phyloP scores from a whole-genome alignment of 768 basidiomycete species.

The Podaxis carcinomalis region DNA sequence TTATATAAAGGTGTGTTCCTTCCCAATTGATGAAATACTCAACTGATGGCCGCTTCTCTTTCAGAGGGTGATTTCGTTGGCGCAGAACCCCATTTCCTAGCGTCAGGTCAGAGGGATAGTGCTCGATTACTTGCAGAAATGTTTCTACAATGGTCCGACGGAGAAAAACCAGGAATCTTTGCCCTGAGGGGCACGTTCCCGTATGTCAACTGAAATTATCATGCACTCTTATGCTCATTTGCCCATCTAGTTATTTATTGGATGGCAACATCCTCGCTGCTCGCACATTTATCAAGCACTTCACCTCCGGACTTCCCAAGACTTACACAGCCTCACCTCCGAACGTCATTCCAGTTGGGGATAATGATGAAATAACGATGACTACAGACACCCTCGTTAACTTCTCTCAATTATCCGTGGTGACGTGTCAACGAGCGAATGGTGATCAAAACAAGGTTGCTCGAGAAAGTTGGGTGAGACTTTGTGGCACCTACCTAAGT shows the following conservation, averaged over 20 bases:
- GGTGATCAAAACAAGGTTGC: conserved; percentile 73
- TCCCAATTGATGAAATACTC: not conserved
- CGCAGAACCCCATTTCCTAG: conserved; percentile 81
- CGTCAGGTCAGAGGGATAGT: conserved; percentile 86
- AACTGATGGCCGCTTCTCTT: not conserved
- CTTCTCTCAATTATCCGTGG: conserved; percentile 84
- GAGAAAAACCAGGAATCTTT: conserved; percentile 81
- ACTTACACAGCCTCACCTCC: not conserved
- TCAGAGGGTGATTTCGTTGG: conserved; percentile 70
- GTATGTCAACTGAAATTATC: conserved; percentile 40
- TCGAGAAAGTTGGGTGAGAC: conserved; percentile 79
- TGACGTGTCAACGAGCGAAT: conserved; percentile 84
- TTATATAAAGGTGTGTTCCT: conserved; percentile 69
- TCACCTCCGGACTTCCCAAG: conserved; percentile 61
- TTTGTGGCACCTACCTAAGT: conserved; percentile 82
- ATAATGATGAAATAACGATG: conserved; percentile 57
- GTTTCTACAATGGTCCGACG: conserved; percentile 83
- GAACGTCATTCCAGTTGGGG: conserved; percentile 38
- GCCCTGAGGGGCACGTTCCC: conserved; percentile 84
- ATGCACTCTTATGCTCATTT: not conserved
- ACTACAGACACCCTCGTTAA: conserved; percentile 79
- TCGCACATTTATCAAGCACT: conserved; percentile 85
- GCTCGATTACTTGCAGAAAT: conserved; percentile 83
- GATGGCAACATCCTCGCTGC: conserved; percentile 93
- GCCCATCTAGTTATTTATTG: conserved; percentile 57